Percentiles rank a stretch among this genome's conserved stretches.
phyloP scores from a whole-genome alignment of 2,329 filamentous ascomycete genomes.

The Trichophyton mentagrophytes region DNA sequence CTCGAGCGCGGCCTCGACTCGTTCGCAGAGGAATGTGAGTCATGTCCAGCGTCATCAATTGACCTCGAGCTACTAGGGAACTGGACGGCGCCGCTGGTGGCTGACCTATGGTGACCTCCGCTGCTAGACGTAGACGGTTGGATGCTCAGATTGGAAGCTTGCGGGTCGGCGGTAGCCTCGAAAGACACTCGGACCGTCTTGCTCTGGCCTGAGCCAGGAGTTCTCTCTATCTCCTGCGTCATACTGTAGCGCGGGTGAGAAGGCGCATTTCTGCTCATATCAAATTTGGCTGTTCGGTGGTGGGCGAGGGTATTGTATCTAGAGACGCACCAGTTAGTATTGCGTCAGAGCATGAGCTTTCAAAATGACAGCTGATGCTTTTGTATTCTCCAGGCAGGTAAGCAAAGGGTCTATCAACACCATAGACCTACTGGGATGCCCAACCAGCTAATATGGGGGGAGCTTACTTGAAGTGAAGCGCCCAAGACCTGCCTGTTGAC shows the following conservation, averaged over 20 bases:
- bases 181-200: conserved; percentile 10
- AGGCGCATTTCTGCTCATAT: conserved; percentile 3
- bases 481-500: neutral
- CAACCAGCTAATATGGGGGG: neutral
- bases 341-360: neutral
- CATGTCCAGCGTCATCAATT: neutral
- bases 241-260: conserved; percentile 3
- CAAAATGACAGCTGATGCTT: neutral
- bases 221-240: conserved; percentile 6
- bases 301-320: neutral
- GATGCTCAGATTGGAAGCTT: neutral
- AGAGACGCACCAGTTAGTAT: neutral
- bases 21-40: conserved; percentile 3
- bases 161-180: conserved; percentile 1
- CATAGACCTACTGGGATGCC: neutral
- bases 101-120: conserved; percentile 5
- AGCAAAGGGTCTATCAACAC: neutral
- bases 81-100: neutral
- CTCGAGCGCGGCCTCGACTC: neutral
- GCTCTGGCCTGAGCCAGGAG: neutral
- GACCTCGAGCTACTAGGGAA: neutral
- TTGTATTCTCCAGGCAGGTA: neutral
- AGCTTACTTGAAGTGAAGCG: neutral
- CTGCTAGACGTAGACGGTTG: neutral
- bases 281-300: neutral